Evolutionary conservation across 2,329 filamentous ascomycete genomes (phyloP), one percentile per base, ranked within the genome.

Genomic region (Dactylella cylindrospora): DNA sequence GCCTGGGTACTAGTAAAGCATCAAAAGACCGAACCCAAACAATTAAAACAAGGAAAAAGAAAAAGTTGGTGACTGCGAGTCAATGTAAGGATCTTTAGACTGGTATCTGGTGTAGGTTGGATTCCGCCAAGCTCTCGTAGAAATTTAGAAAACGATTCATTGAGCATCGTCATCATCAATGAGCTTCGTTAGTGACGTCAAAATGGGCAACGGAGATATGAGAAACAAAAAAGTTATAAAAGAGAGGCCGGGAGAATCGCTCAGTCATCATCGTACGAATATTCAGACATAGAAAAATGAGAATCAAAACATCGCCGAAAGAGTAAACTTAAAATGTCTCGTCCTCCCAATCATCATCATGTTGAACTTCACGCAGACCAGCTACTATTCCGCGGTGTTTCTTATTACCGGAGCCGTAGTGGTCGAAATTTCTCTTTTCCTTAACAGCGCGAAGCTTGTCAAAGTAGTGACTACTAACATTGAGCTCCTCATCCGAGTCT

Each of bases 401-500:
- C 59, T 57, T 64, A 20, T 49, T 43, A 1, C 40, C 22, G 20
- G 44, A 20, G 17, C 25, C 43, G 32, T 52, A 55, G 15, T 52
- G 51, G 17, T 64, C 33, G 39, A 64, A 47, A 20, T 52, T 64
- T 20, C 50, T 55, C 33, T 40, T 54, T 6, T 57, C 59, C 32
- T 52, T 55, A 25, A 57, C 46, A 36, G 59, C 59, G 17, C 40
- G 53, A 13, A 64, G 51, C 20, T 57, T 57, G n/a, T 64, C 39
- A 17, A 40, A 64, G 23, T 64, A 64, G 29, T 62, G 57, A 23
- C 26, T 40, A 41, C 52, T 57, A 44, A 64, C 46, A 43, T 57
- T 49, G 22, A 36, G 38, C 40, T 68, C 67, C 23, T 66, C 55
- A 33, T 64, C 62, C 26, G 65, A 65, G 32, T 66, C 66, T 10